A percentile compares a stretch with the other conserved stretches of the same genome.
Conservation (phyloP, 1,139 yeast genomes). For the Pichia sp. region DNA sequence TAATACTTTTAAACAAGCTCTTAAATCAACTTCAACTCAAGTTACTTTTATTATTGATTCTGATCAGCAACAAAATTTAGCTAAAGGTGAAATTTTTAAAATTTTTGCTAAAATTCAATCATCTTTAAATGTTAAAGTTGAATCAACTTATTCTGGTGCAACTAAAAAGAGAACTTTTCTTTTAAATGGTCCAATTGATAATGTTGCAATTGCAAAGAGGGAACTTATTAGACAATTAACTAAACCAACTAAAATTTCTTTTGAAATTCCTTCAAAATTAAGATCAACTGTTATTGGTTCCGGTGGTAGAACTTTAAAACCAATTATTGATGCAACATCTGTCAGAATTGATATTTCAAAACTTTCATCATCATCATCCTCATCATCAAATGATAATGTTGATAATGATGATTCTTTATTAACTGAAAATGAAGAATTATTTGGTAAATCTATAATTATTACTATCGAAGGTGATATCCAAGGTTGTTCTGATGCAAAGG, state of each 20-base stretch:
- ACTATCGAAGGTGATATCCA: slow-evolving; percentile 80
- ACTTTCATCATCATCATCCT: slow-evolving; percentile 4
- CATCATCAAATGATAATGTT: slow-evolving; percentile 9
- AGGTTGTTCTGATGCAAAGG: slow-evolving; percentile 71
- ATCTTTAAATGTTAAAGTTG: slow-evolving; percentile 61
- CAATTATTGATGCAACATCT: slow-evolving; percentile 65
- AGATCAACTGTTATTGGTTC: slow-evolving; percentile 85
- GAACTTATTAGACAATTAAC: slow-evolving; percentile 74
- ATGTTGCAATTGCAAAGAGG: slow-evolving; percentile 67
- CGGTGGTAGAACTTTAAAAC: slow-evolving; percentile 76
- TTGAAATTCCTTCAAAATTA: slow-evolving; percentile 71
- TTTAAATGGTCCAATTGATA: slow-evolving; percentile 68
- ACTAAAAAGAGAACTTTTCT: slow-evolving; percentile 81
- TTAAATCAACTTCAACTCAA: slow-evolving; percentile 48
- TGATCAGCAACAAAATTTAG: slow-evolving; percentile 57
- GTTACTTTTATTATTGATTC: slow-evolving; percentile 68
- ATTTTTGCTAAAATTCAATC: slow-evolving; percentile 58
- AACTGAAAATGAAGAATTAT: slow-evolving; percentile 40
- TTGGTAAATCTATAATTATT: slow-evolving; percentile 53
- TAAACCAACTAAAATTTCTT: slow-evolving; percentile 56
- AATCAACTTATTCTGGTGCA: slow-evolving; percentile 74
- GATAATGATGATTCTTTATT: slow-evolving; percentile 21
- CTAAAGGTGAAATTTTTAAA: slow-evolving; percentile 61
- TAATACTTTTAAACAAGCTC: slow-evolving; percentile 30
- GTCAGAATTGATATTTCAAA: slow-evolving; percentile 72